phyloP scores from a whole-genome alignment of 805 yeast species.

The Cyberlindnera euphorbiiphila region DNA sequence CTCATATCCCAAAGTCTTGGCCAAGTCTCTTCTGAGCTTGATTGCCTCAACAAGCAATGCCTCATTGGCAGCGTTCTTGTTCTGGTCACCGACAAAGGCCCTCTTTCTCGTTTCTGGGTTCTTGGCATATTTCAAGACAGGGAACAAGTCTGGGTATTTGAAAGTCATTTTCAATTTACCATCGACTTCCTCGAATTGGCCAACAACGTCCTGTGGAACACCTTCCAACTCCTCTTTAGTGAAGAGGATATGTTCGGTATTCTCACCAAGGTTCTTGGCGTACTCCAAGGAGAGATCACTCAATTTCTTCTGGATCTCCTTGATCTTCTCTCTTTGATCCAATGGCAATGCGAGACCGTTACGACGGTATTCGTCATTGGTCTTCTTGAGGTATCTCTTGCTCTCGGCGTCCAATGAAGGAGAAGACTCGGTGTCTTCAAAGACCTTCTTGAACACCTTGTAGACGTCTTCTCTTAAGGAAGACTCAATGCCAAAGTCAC shows the following conservation, averaged over 20 bases:
- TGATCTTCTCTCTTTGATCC: constrained; percentile 52
- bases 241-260: constrained; percentile 56
- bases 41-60: constrained; percentile 57
- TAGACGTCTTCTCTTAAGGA: constrained; percentile 65
- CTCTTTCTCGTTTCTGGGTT: constrained; percentile 58
- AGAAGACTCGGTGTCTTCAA: constrained; percentile 32
- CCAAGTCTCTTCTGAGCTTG: constrained; percentile 56
- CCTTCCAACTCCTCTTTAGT: constrained; percentile 67
- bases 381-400: constrained; percentile 52
- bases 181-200: constrained; percentile 49
- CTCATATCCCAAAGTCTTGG: constrained; percentile 60
- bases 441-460: constrained; percentile 51
- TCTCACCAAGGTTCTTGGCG: constrained; percentile 67
- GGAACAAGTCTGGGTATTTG: constrained; percentile 77
- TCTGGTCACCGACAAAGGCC: constrained; percentile 65
- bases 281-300: constrained; percentile 55
- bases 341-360: constrained; percentile 63
- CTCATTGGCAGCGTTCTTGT: constrained; percentile 63
- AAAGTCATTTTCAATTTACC: constrained; percentile 60
- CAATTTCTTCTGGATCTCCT: constrained; percentile 54
- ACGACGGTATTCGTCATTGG: constrained; percentile 53
- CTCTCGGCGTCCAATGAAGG: constrained; percentile 47
- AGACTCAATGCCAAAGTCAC: constrained; percentile 59
- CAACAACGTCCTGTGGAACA: constrained; percentile 61
- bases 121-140: constrained; percentile 71